A percentile compares a stretch with the other conserved stretches of the same genome.
Evolutionary conservation across 352 stramenopile species (phyloP).

Genomic region (Phytopythium cucurbitacearum): DNA sequence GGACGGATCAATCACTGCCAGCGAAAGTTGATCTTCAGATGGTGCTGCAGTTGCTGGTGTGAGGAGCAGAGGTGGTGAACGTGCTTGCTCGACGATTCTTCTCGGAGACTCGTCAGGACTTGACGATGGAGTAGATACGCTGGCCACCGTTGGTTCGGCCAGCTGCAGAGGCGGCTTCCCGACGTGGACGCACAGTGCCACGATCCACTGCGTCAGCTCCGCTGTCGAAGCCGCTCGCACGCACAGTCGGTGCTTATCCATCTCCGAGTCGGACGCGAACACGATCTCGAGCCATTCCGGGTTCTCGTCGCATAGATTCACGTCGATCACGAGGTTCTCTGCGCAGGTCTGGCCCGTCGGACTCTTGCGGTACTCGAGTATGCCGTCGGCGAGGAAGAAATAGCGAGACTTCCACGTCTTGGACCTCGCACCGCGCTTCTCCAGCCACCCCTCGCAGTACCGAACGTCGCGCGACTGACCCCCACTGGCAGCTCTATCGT

Average conservation of each 20-base stretch:
- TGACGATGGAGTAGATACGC: slow-evolving; percentile 7
- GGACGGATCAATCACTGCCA: neutral
- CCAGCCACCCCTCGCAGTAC: slow-evolving; percentile 54
- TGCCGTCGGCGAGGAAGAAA: slow-evolving; percentile 49
- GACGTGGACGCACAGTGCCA: slow-evolving; percentile 36
- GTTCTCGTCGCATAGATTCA: slow-evolving; percentile 33
- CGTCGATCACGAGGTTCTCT: slow-evolving; percentile 44
- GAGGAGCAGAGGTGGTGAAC: neutral
- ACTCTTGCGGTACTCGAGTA: slow-evolving; percentile 59
- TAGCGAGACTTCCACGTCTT: slow-evolving; percentile 61
- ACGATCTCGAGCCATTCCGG: slow-evolving; percentile 37
- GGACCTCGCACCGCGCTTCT: slow-evolving; percentile 41
- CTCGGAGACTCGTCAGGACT: neutral
- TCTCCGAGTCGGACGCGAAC: slow-evolving; percentile 36
- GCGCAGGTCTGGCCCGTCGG: slow-evolving; percentile 42
- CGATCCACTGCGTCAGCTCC: slow-evolving; percentile 54
- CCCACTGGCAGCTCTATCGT: slow-evolving; percentile 3
- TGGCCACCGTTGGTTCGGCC: neutral
- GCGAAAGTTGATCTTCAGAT: neutral
- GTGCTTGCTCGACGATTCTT: slow-evolving; percentile 1
- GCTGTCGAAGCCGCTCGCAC: slow-evolving; percentile 36
- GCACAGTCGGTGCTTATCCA: slow-evolving; percentile 23
- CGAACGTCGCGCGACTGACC: slow-evolving; percentile 11
- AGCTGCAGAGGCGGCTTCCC: slow-evolving; percentile 21
- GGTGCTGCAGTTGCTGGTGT: slow-evolving; percentile 12